Evolutionary conservation across 1,284 basidiomycete genomes (phyloP).

Genomic region (Golubevia sp.): DNA sequence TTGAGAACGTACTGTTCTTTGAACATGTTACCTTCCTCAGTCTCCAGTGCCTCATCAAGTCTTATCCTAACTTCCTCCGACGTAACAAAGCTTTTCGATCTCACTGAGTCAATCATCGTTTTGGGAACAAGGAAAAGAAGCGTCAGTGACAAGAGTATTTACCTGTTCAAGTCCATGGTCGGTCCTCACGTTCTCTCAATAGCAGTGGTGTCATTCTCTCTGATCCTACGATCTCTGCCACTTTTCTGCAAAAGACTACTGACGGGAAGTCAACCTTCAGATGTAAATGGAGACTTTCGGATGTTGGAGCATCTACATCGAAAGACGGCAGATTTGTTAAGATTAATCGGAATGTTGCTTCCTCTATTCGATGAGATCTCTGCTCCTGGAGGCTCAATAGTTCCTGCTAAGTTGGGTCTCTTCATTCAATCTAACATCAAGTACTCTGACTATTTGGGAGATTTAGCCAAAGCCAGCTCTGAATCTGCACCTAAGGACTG

Average conservation of each 20-base stretch:
- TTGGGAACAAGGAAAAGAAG: slow-evolving; percentile 26
- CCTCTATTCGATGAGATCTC: slow-evolving; percentile 14
- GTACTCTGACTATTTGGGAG: neutral
- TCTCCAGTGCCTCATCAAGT: too few relatives aligned
- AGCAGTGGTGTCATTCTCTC: slow-evolving; percentile 20
- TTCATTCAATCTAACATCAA: neutral
- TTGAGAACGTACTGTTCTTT: slow-evolving; percentile 24
- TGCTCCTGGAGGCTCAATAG: neutral
- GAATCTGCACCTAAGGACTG: neutral
- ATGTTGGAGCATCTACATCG: slow-evolving; percentile 24
- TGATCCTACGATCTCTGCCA: slow-evolving; percentile 18
- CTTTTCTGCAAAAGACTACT: slow-evolving; percentile 12
- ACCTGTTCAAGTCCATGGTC: slow-evolving; percentile 18
- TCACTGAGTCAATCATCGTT: slow-evolving; percentile 20
- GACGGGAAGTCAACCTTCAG: too few relatives aligned
- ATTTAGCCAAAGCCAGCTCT: neutral
- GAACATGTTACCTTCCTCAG: slow-evolving; percentile 20
- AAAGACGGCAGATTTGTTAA: slow-evolving; percentile 26
- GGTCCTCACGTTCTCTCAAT: slow-evolving; percentile 23
- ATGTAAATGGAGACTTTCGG: slow-evolving; percentile 1
- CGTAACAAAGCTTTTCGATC: slow-evolving; percentile 15
- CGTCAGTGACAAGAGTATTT: slow-evolving; percentile 21
- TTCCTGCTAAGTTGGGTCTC: neutral
- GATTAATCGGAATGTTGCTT: slow-evolving; percentile 25
- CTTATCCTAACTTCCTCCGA: slow-evolving; percentile 11